Conservation (phyloP, 1,284 basidiomycete genomes). For the Vanrija humicola region DNA sequence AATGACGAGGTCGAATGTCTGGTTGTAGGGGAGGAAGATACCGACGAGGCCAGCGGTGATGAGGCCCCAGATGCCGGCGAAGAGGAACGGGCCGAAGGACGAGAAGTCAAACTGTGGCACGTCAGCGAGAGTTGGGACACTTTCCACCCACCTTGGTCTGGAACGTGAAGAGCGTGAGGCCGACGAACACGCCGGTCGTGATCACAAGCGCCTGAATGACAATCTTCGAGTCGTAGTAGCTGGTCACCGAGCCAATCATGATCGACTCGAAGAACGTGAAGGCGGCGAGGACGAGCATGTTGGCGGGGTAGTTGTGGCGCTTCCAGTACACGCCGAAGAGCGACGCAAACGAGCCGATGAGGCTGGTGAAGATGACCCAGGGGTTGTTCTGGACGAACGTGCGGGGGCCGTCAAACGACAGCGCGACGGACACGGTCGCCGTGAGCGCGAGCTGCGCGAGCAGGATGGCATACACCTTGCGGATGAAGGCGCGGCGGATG, state of each 20-base stretch:
- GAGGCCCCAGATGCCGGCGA: conserved; percentile 46
- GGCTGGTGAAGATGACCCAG: conserved; percentile 46
- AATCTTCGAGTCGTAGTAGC: conserved; percentile 44
- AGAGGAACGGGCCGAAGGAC: conserved; percentile 43
- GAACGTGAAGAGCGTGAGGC: conserved; percentile 55
- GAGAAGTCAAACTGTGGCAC: conserved; percentile 41
- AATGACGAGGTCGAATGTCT: conserved; percentile 44
- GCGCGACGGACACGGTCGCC: conserved; percentile 25
- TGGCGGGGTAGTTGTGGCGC: conserved; percentile 49
- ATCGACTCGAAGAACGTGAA: conserved; percentile 53
- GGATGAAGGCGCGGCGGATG: conserved; percentile 47
- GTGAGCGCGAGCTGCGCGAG: conserved; percentile 44
- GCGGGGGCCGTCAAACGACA: conserved; percentile 30
- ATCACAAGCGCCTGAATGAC: conserved; percentile 55
- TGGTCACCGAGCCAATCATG: conserved; percentile 50
- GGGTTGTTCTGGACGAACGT: conserved; percentile 40
- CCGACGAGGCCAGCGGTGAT: conserved; percentile 40
- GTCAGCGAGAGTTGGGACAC: conserved; percentile 11
- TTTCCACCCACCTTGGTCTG: conserved; percentile 42
- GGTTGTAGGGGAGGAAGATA: conserved; percentile 49
- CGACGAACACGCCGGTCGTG: conserved; percentile 55
- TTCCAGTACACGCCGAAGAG: conserved; percentile 47
- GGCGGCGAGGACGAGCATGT: conserved; percentile 52
- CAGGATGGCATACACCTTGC: conserved; percentile 48
- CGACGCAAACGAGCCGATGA: conserved; percentile 44